Evolutionary conservation across 495 filamentous ascomycete species (phyloP).

Genomic region (Aspergillus homomorphus): DNA sequence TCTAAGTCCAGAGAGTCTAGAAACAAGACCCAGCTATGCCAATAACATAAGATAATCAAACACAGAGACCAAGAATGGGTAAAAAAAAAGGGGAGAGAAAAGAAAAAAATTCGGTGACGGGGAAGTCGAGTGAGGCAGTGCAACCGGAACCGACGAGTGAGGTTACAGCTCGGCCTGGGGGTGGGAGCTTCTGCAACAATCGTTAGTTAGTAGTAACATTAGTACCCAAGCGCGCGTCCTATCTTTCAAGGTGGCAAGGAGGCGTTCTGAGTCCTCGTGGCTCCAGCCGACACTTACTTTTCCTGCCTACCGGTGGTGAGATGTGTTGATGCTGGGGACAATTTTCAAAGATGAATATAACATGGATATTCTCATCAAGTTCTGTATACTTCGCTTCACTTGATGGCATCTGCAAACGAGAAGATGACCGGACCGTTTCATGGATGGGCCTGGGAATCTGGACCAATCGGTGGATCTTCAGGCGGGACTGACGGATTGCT

Average conservation of each 20-base stretch:
- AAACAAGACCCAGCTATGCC: background rate
- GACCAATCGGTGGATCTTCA: conserved; percentile 2
- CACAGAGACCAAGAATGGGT: background rate
- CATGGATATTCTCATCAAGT: background rate
- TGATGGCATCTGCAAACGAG: background rate
- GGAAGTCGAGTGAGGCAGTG: conserved; percentile 26
- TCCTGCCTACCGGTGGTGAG: background rate
- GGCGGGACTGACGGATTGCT: background rate
- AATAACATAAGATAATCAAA: background rate
- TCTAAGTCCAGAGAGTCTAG: background rate
- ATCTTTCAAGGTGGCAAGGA: conserved; percentile 8
- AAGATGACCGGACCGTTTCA: background rate
- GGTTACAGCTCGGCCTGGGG: conserved; percentile 11
- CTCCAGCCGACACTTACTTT: background rate
- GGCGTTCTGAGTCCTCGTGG: background rate
- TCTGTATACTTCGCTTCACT: background rate
- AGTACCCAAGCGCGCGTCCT: conserved; percentile 6
- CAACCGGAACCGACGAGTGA: conserved; percentile 22
- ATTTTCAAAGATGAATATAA: background rate
- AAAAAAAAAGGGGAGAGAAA: background rate
- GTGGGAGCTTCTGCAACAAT: conserved; percentile 14
- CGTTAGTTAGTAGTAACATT: conserved; percentile 9
- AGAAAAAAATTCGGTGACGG: conserved; percentile 4
- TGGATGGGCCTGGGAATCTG: background rate
- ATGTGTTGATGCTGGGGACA: background rate